A percentile compares a stretch with the other conserved stretches of the same genome.
phyloP scores from a whole-genome alignment of 495 filamentous ascomycete species.

The Lasiosphaeria ovina region DNA sequence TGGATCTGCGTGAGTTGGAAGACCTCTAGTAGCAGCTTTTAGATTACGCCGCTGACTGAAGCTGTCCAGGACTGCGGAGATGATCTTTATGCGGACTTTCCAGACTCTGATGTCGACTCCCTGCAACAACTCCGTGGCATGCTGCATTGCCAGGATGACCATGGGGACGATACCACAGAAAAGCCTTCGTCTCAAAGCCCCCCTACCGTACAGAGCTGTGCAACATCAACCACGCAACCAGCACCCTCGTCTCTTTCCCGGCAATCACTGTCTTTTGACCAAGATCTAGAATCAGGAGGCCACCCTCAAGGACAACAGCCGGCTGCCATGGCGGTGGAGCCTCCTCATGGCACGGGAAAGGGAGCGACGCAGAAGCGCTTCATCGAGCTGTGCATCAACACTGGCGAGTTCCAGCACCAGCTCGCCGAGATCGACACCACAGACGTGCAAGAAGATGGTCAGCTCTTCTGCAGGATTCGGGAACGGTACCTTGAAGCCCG shows the following conservation, averaged over 20 bases:
- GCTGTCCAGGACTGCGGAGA: background rate
- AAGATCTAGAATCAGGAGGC: background rate
- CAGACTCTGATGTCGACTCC: background rate
- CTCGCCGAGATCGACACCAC: background rate
- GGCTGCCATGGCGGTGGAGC: background rate
- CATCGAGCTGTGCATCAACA: background rate
- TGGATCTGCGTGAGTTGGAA: background rate
- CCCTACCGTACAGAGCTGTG: background rate
- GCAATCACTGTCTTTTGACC: background rate
- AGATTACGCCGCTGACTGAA: background rate
- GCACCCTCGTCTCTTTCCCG: background rate
- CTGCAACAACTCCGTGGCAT: background rate
- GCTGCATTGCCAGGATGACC: background rate
- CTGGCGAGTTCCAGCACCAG: background rate
- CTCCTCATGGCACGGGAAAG: background rate
- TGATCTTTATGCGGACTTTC: background rate
- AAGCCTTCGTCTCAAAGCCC: background rate
- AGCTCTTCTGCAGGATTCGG: background rate
- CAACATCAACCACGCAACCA: background rate
- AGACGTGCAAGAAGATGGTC: background rate
- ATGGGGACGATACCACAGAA: background rate
- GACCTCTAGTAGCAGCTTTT: no score
- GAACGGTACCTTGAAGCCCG: background rate
- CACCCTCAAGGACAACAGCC: background rate
- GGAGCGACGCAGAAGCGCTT: background rate